Evolutionary conservation across 768 basidiomycete genomes (phyloP).

Genomic region (Terana coerulea): DNA sequence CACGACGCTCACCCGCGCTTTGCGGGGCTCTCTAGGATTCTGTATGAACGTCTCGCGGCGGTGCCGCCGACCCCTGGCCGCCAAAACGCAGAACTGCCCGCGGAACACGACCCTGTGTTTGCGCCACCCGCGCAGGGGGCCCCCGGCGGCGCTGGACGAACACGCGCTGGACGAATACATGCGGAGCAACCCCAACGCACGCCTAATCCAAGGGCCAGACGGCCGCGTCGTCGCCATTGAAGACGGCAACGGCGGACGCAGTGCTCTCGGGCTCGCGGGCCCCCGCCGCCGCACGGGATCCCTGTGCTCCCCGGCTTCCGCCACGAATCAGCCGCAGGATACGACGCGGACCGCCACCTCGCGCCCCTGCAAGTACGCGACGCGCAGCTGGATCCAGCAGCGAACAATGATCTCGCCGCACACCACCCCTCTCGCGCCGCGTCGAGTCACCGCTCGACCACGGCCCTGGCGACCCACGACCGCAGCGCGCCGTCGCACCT

Average conservation of each 20-base stretch:
- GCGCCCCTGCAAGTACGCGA: conserved; percentile 32
- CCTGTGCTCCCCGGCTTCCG: conserved; percentile 23
- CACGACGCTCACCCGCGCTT: too few species aligned
- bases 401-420: conserved; percentile 1
- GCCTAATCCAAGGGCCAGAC: conserved; percentile 44
- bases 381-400: conserved; percentile 3
- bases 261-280: conserved; percentile 16
- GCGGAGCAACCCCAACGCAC: conserved; percentile 44
- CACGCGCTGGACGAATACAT: conserved; percentile 46
- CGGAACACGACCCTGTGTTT: conserved; percentile 23
- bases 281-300: conserved; percentile 21
- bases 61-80: conserved; percentile 51
- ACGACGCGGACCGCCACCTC: conserved; percentile 22
- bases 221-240: conserved; percentile 45
- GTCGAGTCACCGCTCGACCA: conserved; percentile 43
- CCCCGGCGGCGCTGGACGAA: conserved; percentile 41
- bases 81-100: conserved; percentile 23
- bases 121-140: conserved; percentile 22
- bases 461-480: conserved; percentile 47
- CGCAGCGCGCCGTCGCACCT: conserved; percentile 35
- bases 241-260: conserved; percentile 38
- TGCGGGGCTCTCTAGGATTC: conserved; percentile 55
- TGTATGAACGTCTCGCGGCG: conserved; percentile 73
- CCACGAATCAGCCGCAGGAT: conserved; percentile 24
- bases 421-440: background rate